Base-by-base conservation (phyloP, 768 basidiomycete species). In the Pleurotus pulmonarius region DNA sequence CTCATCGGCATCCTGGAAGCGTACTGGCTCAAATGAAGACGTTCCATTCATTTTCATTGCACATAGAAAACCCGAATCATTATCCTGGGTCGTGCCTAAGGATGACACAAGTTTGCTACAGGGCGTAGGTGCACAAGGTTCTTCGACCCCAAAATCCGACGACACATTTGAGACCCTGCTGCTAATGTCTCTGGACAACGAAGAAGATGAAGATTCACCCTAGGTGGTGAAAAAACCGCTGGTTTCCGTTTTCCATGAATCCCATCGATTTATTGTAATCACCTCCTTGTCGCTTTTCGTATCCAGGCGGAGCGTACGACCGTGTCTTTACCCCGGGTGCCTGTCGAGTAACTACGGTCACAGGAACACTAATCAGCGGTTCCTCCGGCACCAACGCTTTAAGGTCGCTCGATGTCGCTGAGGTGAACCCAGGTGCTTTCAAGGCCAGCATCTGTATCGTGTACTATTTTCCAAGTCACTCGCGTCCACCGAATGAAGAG, bases 131-230 rank as follows among this genome's bases (percentile, higher is more conserved):
- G 81, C 83, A 2, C 60, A 65, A 55, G 79, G 75, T 5, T 77
- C 75, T 4, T 26, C 61, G 12, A 25, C 59, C 3, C 68, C 68
- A 24, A 88, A 87, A 63, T 70, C 73, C 12, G 87, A 92, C 59
- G 86, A 88, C 49, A 83, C 81, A 5, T 91, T 91, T 56, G 88
- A 92, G 65, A 77, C 73, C n/a, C 63, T 91, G 20, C 68, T 92
- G 24, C 62, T 82, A 46, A 75, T 81, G 76, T 62, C 73, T 3
- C 56, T 80, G 49, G 69, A 69, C 47, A 61, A 22, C 20, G 37
- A 25, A 13, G 8, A 6, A 4, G 54, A 55, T 0, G 45, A 46
- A 13, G 34, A 16, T 40, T 38, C 34, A 58, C n/a, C 62, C 61
- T 49, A 64, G 62, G 40, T 63, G 63, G 43, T 67, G 68, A 39